Evolutionary conservation across 2,329 filamentous ascomycete species (phyloP).

Genomic region (Pezicula neosporulosa): DNA sequence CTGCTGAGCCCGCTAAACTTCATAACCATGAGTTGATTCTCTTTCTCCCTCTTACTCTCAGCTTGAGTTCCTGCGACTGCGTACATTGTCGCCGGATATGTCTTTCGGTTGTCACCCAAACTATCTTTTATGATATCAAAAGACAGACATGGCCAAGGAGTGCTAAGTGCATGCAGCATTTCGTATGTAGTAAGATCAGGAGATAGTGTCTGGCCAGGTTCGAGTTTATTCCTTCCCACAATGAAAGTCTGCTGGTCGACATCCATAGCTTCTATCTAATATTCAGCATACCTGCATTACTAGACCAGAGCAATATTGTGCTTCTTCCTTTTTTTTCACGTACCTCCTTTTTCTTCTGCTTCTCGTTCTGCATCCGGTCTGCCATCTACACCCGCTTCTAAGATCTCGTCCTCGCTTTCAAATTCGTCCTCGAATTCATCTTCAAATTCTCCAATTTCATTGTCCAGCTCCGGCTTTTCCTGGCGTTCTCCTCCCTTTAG

Average conservation of each 20-base stretch:
- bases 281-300: constrained; percentile 16
- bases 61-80: constrained; percentile 94
- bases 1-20: constrained; percentile 90
- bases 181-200: constrained; percentile 95
- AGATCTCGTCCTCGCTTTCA: constrained; percentile 87
- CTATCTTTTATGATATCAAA: constrained; percentile 88
- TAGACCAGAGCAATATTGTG: constrained; percentile 1
- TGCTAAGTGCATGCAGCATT: constrained; percentile 92
- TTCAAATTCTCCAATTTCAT: constrained; percentile 78
- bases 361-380: constrained; percentile 89
- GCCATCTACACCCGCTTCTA: constrained; percentile 92
- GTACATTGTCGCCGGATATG: constrained; percentile 95
- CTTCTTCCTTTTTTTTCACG: constrained; percentile 25
- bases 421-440: constrained; percentile 94
- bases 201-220: constrained; percentile 83
- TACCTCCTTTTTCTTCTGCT: constrained; percentile 76
- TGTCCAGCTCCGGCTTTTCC: constrained; percentile 62
- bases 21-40: constrained; percentile 94
- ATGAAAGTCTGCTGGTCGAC: constrained; percentile 95
- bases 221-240: constrained; percentile 87
- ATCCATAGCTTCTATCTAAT: constrained; percentile 71
- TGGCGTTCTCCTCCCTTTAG: constrained; percentile 60
- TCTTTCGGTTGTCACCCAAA: constrained; percentile 83
- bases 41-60: constrained; percentile 66
- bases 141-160: constrained; percentile 94